phyloP scores from a whole-genome alignment of 2,329 filamentous ascomycete genomes.

The Sarocladiaceae sp. region DNA sequence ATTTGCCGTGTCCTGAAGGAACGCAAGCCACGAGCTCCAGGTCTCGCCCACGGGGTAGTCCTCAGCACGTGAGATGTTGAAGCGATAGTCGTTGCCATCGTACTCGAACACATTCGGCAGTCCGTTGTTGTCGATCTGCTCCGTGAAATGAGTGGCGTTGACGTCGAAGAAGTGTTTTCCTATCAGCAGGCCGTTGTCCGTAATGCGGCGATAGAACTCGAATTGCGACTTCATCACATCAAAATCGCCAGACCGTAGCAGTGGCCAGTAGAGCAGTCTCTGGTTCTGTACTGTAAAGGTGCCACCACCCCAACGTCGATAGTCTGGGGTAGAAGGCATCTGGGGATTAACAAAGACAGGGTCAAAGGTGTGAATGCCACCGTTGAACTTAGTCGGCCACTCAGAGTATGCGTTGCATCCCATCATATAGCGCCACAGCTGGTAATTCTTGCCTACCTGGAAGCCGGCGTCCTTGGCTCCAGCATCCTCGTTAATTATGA shows the following conservation, averaged over 20 bases:
- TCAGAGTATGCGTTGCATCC: neutral
- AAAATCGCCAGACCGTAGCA: neutral
- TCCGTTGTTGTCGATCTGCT: neutral
- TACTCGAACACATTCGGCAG: neutral
- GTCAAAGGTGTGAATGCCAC: neutral
- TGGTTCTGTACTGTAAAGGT: neutral
- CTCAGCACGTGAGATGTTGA: too few species aligned
- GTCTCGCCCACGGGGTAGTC: too few species aligned
- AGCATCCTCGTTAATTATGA: neutral
- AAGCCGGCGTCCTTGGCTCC: neutral
- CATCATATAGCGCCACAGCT: neutral
- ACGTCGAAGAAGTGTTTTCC: neutral
- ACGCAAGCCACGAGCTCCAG: neutral
- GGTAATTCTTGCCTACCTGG: neutral
- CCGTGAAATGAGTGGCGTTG: neutral
- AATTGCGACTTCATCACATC: neutral
- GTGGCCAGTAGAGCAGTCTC: neutral
- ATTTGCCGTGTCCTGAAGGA: neutral
- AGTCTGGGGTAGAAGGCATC: neutral
- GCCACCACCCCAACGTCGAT: neutral
- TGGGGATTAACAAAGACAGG: neutral
- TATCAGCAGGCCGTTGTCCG: neutral
- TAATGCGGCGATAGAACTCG: neutral
- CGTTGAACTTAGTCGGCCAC: neutral
- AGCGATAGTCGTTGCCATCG: neutral